These are phyloP conservation scores for Exophiala sideris DNA, from an alignment of 2,329 filamentous ascomycete species.

Conservation along the genomic window DNA sequence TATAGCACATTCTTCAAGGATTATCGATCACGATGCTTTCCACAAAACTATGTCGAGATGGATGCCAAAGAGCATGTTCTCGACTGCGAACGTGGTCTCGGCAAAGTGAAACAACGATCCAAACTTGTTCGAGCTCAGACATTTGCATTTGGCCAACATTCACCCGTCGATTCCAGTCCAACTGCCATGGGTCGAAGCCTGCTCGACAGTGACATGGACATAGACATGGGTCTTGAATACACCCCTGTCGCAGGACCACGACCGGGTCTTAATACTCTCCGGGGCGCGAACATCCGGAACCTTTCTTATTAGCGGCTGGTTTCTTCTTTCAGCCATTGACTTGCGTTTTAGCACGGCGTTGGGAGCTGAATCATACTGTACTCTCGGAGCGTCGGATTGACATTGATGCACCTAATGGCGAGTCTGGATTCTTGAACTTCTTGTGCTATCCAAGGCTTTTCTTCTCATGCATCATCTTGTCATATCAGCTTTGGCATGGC, in stretches of 20 bases:
- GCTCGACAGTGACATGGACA: slow-evolving; percentile 26
- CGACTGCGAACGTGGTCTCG: slow-evolving; percentile 92
- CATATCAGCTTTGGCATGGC: slow-evolving; percentile 13
- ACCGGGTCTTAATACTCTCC: slow-evolving; percentile 20
- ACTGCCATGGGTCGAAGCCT: slow-evolving; percentile 47
- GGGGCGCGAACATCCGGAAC: slow-evolving; percentile 24
- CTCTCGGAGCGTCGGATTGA: slow-evolving; percentile 4
- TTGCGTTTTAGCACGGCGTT: slow-evolving; percentile 27
- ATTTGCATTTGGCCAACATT: slow-evolving; percentile 84
- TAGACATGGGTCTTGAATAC: slow-evolving; percentile 27
- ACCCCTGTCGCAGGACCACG: slow-evolving; percentile 24
- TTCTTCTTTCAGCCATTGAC: slow-evolving; percentile 11
- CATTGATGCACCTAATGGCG: slow-evolving; percentile 2
- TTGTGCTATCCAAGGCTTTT: slow-evolving; percentile 4
- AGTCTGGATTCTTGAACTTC: slow-evolving; percentile 4
- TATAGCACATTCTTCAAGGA: slow-evolving; percentile 89
- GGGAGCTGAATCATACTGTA: slow-evolving; percentile 15
- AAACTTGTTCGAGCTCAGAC: slow-evolving; percentile 86
- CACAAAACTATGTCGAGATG: slow-evolving; percentile 97
- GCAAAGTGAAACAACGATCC: slow-evolving; percentile 82
- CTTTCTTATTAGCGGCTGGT: slow-evolving; percentile 24
- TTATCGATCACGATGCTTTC: slow-evolving; percentile 77
- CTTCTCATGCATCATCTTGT: slow-evolving; percentile 11
- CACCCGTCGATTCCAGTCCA: slow-evolving; percentile 61
- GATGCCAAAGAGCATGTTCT: slow-evolving; percentile 83